Evolutionary conservation across 1,139 yeast species (phyloP).

Genomic region (Nematodospora anomalae): DNA sequence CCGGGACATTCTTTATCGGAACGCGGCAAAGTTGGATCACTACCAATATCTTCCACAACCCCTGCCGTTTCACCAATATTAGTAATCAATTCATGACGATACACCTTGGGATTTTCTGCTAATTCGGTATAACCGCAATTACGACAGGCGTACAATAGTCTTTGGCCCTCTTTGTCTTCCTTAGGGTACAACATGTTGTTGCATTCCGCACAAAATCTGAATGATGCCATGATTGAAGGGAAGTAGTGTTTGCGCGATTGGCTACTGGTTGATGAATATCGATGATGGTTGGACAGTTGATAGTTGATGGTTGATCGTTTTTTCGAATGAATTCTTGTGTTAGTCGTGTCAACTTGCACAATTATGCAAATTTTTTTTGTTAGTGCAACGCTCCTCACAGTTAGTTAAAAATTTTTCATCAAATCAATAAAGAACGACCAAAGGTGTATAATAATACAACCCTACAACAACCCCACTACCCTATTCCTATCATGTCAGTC

Average conservation of each 20-base stretch:
- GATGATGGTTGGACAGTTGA: not conserved
- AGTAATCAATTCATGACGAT: conserved; percentile 88
- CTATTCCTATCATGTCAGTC: conserved; percentile 15
- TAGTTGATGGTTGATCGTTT: not conserved
- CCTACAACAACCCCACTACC: too few species aligned
- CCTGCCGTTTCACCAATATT: conserved; percentile 96
- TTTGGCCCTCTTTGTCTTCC: conserved; percentile 75
- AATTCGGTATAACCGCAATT: conserved; percentile 92
- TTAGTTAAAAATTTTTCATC: conserved; percentile 8
- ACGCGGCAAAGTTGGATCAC: conserved; percentile 94
- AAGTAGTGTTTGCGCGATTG: not conserved
- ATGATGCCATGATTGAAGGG: conserved; percentile 64
- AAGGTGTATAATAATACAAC: too few species aligned
- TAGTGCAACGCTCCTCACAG: too few species aligned
- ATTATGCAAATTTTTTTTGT: conserved; percentile 1
- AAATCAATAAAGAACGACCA: conserved; percentile 1
- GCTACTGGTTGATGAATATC: not conserved
- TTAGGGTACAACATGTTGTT: conserved; percentile 99
- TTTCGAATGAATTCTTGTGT: not conserved
- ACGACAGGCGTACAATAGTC: conserved; percentile 88
- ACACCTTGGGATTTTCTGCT: conserved; percentile 87
- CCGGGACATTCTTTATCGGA: conserved; percentile 91
- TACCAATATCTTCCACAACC: conserved; percentile 93
- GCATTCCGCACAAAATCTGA: conserved; percentile 91
- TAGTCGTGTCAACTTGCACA: conserved; percentile 3